Conservation (phyloP, 2,329 filamentous ascomycete genomes). For the Beauveria bassiana region DNA sequence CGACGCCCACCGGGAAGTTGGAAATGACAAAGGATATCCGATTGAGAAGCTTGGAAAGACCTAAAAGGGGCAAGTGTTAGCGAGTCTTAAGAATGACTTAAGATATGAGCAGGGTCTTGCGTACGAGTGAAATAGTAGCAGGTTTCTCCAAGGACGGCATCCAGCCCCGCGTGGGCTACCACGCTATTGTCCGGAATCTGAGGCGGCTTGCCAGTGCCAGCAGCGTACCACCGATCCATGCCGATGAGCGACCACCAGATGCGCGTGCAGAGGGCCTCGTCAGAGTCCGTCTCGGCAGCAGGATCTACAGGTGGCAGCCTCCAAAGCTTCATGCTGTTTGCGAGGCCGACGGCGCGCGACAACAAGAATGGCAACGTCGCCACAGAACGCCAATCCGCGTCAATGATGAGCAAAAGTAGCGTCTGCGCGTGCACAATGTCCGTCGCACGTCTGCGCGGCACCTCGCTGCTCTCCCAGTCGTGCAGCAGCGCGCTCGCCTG, state of each 20-base stretch:
- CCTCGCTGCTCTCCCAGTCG: constrained; percentile 42
- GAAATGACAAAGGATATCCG: constrained; percentile 31
- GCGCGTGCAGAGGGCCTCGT: constrained; percentile 53
- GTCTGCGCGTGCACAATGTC: constrained; percentile 58
- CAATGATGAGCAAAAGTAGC: constrained; percentile 57
- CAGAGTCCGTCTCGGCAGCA: constrained; percentile 48
- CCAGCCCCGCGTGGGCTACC: constrained; percentile 52
- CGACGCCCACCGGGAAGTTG: constrained; percentile 26
- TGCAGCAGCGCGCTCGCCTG: constrained; percentile 39
- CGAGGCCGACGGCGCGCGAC: constrained; percentile 57
- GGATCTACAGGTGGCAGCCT: constrained; percentile 32
- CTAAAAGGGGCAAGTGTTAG: constrained; percentile 24
- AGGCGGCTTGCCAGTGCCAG: constrained; percentile 54
- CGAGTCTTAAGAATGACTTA: background rate
- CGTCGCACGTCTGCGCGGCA: constrained; percentile 29
- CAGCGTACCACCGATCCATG: constrained; percentile 66
- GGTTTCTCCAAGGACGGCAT: constrained; percentile 51
- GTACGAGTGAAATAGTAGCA: constrained; percentile 59
- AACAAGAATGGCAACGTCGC: constrained; percentile 44
- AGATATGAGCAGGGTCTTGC: constrained; percentile 21
- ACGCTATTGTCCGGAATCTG: constrained; percentile 56
- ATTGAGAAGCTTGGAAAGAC: constrained; percentile 48
- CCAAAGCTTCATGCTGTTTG: constrained; percentile 57
- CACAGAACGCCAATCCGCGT: constrained; percentile 48
- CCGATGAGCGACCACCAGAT: constrained; percentile 67